Evolutionary conservation across 257 asterid species (phyloP).

Genomic region (Solanum chilense): DNA sequence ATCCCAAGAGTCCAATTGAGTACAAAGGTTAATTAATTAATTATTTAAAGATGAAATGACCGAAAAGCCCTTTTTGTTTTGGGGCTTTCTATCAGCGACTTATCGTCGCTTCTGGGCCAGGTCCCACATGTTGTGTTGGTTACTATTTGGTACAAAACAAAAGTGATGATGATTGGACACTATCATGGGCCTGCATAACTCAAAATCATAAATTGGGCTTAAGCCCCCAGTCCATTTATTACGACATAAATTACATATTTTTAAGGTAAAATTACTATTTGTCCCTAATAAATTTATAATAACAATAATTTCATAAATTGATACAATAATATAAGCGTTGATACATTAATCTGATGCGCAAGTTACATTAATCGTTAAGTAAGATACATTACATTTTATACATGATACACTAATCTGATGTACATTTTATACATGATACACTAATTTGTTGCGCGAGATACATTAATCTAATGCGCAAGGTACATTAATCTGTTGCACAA

Average conservation of each 20-base stretch:
- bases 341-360: too few species aligned
- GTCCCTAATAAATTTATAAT: too few species aligned
- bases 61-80: not conserved
- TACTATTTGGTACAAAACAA: not conserved
- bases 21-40: not conserved
- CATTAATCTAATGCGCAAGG: too few species aligned
- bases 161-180: not conserved
- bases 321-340: too few species aligned
- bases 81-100: not conserved
- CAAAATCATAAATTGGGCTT: not conserved
- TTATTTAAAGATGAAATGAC: not conserved
- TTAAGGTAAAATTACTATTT: too few species aligned
- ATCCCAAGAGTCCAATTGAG: not conserved
- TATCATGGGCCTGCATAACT: not conserved
- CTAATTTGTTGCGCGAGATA: too few species aligned
- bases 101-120: not conserved
- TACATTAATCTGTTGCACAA: too few species aligned
- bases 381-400: too few species aligned
- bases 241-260: too few species aligned
- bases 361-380: too few species aligned
- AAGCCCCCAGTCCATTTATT: not conserved
- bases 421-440: too few species aligned
- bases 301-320: fast-evolving
- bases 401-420: too few species aligned
- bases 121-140: not conserved